A percentile compares a stretch with the other conserved stretches of the same genome.
Evolutionary conservation across 768 basidiomycete species (phyloP).

Genomic region (Naganishia vishniacii): DNA sequence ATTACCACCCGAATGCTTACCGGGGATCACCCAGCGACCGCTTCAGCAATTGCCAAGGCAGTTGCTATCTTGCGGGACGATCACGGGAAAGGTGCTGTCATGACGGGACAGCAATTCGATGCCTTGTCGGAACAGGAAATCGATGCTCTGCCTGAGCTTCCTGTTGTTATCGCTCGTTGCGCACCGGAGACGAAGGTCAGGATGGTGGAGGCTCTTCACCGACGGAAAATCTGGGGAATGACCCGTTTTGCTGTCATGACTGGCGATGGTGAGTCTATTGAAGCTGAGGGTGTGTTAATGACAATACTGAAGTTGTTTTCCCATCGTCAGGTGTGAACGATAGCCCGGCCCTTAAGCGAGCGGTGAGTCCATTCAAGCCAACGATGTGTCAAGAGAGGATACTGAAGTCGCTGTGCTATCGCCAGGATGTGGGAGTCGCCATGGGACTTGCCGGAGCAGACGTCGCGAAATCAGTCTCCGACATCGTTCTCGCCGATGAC

Average conservation of each 20-base stretch:
- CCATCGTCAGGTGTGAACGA: slow-evolving; percentile 55
- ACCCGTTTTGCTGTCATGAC: slow-evolving; percentile 57
- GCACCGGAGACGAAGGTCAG: slow-evolving; percentile 51
- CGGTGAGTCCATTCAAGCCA: too few relatives aligned
- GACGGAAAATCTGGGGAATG: slow-evolving; percentile 49
- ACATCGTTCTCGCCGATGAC: slow-evolving; percentile 62
- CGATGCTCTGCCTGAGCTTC: slow-evolving; percentile 53
- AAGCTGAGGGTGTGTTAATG: too few relatives aligned
- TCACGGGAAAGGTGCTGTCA: slow-evolving; percentile 42
- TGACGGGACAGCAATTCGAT: slow-evolving; percentile 56
- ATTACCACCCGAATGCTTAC: slow-evolving; percentile 56
- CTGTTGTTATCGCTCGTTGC: slow-evolving; percentile 60
- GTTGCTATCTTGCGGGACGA: slow-evolving; percentile 53
- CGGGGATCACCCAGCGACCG: slow-evolving; percentile 57
- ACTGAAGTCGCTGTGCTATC: too few relatives aligned
- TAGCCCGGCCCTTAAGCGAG: slow-evolving; percentile 57
- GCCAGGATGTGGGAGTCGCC: slow-evolving; percentile 62
- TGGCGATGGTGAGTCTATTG: slow-evolving; percentile 48
- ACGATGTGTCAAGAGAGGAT: too few relatives aligned
- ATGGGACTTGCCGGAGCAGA: slow-evolving; percentile 59
- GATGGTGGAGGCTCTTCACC: slow-evolving; percentile 57
- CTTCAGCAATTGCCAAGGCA: slow-evolving; percentile 55
- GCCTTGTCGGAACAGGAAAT: slow-evolving; percentile 56
- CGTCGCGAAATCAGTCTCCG: slow-evolving; percentile 61
- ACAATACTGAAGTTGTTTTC: neutral